Base-by-base conservation (phyloP, 2,329 filamentous ascomycete species). In the Stenocarpella maydis region DNA sequence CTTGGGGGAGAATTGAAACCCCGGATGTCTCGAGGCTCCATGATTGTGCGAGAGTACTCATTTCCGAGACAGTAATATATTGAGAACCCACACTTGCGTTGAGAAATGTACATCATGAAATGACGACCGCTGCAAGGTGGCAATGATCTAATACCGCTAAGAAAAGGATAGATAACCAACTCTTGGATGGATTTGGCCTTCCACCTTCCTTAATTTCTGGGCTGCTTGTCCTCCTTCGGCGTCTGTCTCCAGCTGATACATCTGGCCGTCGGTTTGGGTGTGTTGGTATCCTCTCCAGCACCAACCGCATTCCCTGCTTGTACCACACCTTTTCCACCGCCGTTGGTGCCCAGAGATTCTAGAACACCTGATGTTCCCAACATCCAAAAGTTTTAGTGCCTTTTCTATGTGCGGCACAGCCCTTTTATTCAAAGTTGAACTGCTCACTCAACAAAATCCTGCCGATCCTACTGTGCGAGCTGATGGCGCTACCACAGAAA, bases 391-490 rank as follows among this genome's bases (percentile, higher is more conserved):
- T 37, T 15, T 12, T 19, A 31, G 14, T 47, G 45, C 17, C 21
- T 61, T 26, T 8, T 10, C 34, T 10, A 37, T 37, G 34, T 37
- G 34, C 34, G 34, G 6, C 12, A 37, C 34, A 37, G 34, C 8
- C 31, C 31, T 31, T 31, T 8, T 4, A 4, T 31, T 4, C 31
- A 31, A 31, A 31, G 8, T 31, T 4, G 4, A 31, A 31, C 34
- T 37, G 34, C 6, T 37, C 9, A 12, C 34, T 37, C 37, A 47
- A 28, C 28, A 19, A 31, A 4, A 37, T 14, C 45, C 7, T 68
- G 54, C 43, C 17, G 37, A 7, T 31, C n/a, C 28, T 47, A 64
- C 66, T 53, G 54, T 68, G 66, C 39, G 66, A 64, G 21, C 3
- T 5, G 43, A 64, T 47, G 26, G 55, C 64, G 47, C 49, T 34